These are phyloP conservation scores for Aspergillus terreus DNA, from an alignment of 2,329 filamentous ascomycete species.

Conservation along the genomic window DNA sequence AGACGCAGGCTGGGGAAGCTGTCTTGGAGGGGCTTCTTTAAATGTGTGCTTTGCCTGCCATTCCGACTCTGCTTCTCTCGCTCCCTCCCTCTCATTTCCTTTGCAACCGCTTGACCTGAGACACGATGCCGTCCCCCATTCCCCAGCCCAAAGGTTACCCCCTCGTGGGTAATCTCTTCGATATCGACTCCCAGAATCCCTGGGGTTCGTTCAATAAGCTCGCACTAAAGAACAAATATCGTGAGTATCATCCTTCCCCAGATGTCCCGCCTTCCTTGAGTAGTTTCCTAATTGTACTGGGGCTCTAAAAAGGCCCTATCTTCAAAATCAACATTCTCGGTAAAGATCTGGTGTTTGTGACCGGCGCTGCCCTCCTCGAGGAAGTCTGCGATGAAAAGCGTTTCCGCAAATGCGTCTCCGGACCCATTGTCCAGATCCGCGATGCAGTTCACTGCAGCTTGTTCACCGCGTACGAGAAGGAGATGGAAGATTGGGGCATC, in stretches of 20 bases:
- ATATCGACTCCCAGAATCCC: constrained; percentile 48
- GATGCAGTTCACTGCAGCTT: constrained; percentile 62
- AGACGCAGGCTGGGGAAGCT: not conserved
- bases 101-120: not conserved
- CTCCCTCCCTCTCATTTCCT: not conserved
- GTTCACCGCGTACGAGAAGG: constrained; percentile 55
- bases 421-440: constrained; percentile 53
- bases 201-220: constrained; percentile 50
- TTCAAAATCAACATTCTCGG: constrained; percentile 53
- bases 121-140: constrained; percentile 45
- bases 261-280: not conserved
- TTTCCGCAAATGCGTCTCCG: constrained; percentile 54
- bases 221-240: constrained; percentile 41
- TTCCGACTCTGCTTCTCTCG: not conserved
- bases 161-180: constrained; percentile 51
- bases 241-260: constrained; percentile 22
- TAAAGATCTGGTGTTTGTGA: constrained; percentile 49
- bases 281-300: not conserved
- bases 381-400: constrained; percentile 65
- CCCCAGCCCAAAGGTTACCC: constrained; percentile 50
- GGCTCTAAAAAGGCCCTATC: constrained; percentile 49
- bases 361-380: constrained; percentile 55
- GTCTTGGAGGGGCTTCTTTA: not conserved
- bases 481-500: constrained; percentile 58
- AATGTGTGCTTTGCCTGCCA: not conserved